Evolutionary conservation across 2,329 filamentous ascomycete genomes (phyloP).

Genomic region (Penicillium expansum): DNA sequence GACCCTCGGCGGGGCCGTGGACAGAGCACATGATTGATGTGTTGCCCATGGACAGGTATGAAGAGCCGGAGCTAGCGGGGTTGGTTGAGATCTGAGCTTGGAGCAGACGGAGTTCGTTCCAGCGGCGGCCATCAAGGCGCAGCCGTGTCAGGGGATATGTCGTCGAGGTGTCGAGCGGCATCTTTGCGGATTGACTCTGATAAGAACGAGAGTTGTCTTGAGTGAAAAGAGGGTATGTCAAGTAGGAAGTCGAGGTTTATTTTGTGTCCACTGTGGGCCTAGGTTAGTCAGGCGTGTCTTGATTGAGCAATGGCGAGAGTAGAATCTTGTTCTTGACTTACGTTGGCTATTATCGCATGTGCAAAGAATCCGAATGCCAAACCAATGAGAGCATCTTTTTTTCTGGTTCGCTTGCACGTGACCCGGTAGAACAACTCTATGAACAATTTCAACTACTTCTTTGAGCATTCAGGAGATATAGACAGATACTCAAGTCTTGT

Average conservation of each 20-base stretch:
- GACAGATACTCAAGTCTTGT: background rate
- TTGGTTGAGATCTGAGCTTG: conserved; percentile 90
- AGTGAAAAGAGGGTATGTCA: background rate
- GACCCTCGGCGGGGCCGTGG: conserved; percentile 74
- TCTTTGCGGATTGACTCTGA: conserved; percentile 40
- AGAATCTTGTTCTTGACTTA: background rate
- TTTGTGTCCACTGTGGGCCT: background rate
- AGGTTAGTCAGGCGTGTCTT: background rate
- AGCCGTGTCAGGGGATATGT: conserved; percentile 84
- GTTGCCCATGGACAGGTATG: conserved; percentile 94
- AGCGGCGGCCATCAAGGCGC: conserved; percentile 79
- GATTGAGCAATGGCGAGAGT: background rate
- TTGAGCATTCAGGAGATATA: background rate
- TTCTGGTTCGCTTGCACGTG: conserved; percentile 6
- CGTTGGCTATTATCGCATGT: background rate
- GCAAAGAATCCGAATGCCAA: background rate
- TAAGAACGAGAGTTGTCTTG: background rate
- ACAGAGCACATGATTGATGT: conserved; percentile 95
- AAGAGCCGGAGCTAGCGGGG: conserved; percentile 86
- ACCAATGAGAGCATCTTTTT: conserved; percentile 8
- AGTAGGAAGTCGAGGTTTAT: background rate
- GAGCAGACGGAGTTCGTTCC: conserved; percentile 92
- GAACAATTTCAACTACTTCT: background rate
- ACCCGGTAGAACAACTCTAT: background rate
- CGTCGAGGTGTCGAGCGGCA: conserved; percentile 93